Conservation (phyloP, 352 stramenopile species). For the Phytophthora pseudosyringae region DNA sequence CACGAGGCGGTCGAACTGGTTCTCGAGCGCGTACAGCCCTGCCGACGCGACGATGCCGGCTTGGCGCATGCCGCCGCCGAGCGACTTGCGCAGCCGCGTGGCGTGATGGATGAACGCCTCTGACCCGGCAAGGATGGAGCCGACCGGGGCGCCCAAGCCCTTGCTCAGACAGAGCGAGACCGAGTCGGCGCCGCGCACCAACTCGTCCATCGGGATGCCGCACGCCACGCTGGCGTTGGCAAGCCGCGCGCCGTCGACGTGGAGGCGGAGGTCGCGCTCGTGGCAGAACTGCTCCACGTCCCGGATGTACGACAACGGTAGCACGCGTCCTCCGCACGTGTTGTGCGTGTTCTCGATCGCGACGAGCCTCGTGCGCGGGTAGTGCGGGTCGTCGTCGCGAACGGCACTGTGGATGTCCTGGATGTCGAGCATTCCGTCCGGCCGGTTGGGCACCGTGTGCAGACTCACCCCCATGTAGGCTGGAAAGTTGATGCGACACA, state of each 20-base stretch:
- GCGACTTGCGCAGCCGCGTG: conserved; percentile 93
- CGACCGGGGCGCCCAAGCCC: conserved; percentile 94
- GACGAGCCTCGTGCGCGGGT: conserved; percentile 89
- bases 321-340: conserved; percentile 92
- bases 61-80: conserved; percentile 98
- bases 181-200: conserved; percentile 90
- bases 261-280: conserved; percentile 87
- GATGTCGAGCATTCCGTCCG: conserved; percentile 88
- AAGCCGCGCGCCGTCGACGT: conserved; percentile 96
- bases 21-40: conserved; percentile 91
- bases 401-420: conserved; percentile 82
- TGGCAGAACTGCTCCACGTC: conserved; percentile 74
- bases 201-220: conserved; percentile 62
- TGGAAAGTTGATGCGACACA: conserved; percentile 25
- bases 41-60: conserved; percentile 93
- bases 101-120: conserved; percentile 91
- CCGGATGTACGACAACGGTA: conserved; percentile 88
- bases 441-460: conserved; percentile 82
- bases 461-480: conserved; percentile 92
- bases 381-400: conserved; percentile 82
- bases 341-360: conserved; percentile 99
- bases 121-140: conserved; percentile 93
- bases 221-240: conserved; percentile 95
- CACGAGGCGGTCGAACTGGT: conserved; percentile 85
- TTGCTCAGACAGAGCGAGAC: conserved; percentile 97